Base-by-base conservation (phyloP, 2,329 filamentous ascomycete species). In the Exophiala sideris region DNA sequence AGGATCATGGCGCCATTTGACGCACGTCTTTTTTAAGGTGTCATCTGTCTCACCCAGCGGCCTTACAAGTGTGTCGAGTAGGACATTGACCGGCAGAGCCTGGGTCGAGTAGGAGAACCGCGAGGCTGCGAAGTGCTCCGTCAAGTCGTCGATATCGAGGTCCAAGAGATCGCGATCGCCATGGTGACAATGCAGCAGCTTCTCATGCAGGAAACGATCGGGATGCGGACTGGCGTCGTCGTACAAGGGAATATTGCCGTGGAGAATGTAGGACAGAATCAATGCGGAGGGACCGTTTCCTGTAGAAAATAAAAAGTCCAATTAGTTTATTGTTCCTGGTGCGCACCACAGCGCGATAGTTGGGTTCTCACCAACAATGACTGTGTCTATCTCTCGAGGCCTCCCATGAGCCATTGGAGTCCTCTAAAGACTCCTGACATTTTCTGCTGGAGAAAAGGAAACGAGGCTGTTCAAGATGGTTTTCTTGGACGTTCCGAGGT, bases 201-300 rank as follows among this genome's bases (percentile, higher is more conserved):
- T 84, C 38, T 73, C 67, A 64, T 83, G 76, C 6, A 84, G 73
- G 16, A 84, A 70, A 29, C 73, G 68, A 66, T 85, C 82, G 34
- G 81, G 79, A 67, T 85, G 82, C 34, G 76, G 76, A 50, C 67
- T 69, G 20, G 69, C 61, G 2, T 74, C 68, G 35, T 74, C 68
- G 62, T 85, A 85, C 64, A 75, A 77, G 4, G 82, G 82, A 49
- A 83, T 71, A 63, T 84, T 73, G 35, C 82, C 82, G 67, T 85
- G 81, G 24, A 85, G 75, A 40, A 84, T 82, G 66, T 81, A 85
- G 42, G 80, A 83, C 34, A 85, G 73, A 61, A 84, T 79, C 69
- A 85, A 74, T 48, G 82, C 79, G 47, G 82, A 81, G 42, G 82
- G 82, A 52, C 82, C 82, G 65, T 82, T 83, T 64, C 82, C 82